Conservation (phyloP, 2,329 filamentous ascomycete genomes). For the Sphaerostilbella broomeana region DNA sequence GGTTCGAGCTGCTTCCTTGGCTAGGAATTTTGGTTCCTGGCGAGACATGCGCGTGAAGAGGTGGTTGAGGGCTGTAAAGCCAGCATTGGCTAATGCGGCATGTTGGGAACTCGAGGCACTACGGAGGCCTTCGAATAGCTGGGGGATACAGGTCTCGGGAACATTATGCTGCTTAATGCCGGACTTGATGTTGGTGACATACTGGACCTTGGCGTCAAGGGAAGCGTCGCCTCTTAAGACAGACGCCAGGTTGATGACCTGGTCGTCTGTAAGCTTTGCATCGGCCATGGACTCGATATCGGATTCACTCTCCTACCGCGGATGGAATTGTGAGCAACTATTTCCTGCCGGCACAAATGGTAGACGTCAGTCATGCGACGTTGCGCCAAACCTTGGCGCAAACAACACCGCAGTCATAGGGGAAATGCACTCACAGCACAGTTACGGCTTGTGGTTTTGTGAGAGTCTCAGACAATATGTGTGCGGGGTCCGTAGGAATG, state of each 20-base stretch:
- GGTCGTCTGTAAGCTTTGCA: slow-evolving; percentile 49
- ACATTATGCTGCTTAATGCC: slow-evolving; percentile 91
- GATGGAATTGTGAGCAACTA: neutral
- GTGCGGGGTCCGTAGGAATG: slow-evolving; percentile 6
- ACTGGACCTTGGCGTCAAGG: slow-evolving; percentile 63
- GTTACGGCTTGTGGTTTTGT: neutral
- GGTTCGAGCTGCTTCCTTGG: slow-evolving; percentile 63
- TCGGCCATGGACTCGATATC: slow-evolving; percentile 40
- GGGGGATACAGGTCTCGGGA: slow-evolving; percentile 62
- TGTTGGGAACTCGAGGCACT: slow-evolving; percentile 70
- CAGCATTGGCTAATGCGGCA: slow-evolving; percentile 69
- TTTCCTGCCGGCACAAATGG: neutral
- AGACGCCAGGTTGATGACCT: slow-evolving; percentile 47
- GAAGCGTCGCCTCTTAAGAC: slow-evolving; percentile 54
- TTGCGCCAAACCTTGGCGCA: slow-evolving; percentile 1
- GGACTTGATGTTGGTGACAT: slow-evolving; percentile 71
- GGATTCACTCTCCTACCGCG: slow-evolving; percentile 8
- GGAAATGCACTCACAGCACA: slow-evolving; percentile 7
- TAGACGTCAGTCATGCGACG: neutral
- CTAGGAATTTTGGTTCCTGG: slow-evolving; percentile 70
- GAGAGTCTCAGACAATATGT: slow-evolving; percentile 9
- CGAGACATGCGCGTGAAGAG: slow-evolving; percentile 78
- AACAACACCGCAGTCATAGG: neutral
- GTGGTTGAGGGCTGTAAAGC: slow-evolving; percentile 82
- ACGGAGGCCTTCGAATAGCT: slow-evolving; percentile 77